Evolutionary conservation across 2,329 filamentous ascomycete genomes (phyloP).

Genomic region (Cryphonectria japonica): DNA sequence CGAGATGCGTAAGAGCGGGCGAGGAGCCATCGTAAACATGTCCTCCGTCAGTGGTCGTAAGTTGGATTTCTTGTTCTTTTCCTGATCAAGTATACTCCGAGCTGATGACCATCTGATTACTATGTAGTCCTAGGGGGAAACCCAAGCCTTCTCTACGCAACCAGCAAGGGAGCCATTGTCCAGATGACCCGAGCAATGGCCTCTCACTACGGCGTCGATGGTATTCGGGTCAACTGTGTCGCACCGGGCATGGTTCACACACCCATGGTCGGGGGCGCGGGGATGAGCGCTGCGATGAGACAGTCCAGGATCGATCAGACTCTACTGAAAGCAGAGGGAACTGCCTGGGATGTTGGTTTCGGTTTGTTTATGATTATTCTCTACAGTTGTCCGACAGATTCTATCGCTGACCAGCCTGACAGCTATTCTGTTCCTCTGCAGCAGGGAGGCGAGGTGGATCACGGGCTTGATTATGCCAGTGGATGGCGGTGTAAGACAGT

Average conservation of each 20-base stretch:
- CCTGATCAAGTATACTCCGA: too few species aligned
- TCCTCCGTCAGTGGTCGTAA: conserved; percentile 39
- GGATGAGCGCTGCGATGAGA: conserved; percentile 37
- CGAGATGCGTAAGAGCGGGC: conserved; percentile 39
- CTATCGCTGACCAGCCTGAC: neutral
- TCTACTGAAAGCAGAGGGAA: conserved; percentile 35
- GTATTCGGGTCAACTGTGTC: conserved; percentile 50
- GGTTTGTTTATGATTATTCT: conserved; percentile 29
- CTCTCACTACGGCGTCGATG: conserved; percentile 48
- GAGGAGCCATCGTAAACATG: conserved; percentile 44
- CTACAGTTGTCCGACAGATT: neutral
- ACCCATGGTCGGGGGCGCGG: conserved; percentile 34
- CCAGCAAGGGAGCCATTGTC: conserved; percentile 46
- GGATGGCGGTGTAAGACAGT: conserved; percentile 35
- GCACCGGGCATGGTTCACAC: conserved; percentile 37
- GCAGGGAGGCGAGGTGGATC: conserved; percentile 37
- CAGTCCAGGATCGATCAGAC: conserved; percentile 35
- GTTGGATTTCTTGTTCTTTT: conserved; percentile 14
- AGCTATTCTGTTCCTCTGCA: conserved; percentile 36
- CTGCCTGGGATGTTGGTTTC: conserved; percentile 36
- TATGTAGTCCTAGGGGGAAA: conserved; percentile 44
- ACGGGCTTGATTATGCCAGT: conserved; percentile 37
- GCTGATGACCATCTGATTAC: too few species aligned
- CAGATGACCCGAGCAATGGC: conserved; percentile 42
- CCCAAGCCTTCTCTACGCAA: conserved; percentile 48